phyloP scores from a whole-genome alignment of 139 green algal genomes.

The Picochlorum sp. region DNA sequence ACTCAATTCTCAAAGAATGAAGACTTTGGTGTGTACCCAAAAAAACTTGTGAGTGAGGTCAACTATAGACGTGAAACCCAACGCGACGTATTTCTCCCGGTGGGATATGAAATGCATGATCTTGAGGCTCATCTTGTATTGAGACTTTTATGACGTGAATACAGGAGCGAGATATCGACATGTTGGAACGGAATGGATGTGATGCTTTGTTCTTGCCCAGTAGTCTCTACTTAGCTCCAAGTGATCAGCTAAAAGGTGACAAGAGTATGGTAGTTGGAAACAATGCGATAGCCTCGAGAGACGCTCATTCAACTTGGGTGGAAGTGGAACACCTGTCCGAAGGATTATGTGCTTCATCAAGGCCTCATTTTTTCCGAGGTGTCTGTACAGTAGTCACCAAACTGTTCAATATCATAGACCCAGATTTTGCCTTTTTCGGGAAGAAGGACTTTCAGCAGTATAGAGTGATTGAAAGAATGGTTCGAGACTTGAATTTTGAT shows the following conservation, averaged over 20 bases:
- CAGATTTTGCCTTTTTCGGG: conserved; percentile 92
- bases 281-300: conserved; percentile 5
- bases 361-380: conserved; percentile 95
- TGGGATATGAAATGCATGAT: too few relatives aligned
- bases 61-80: not conserved
- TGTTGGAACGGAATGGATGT: conserved; percentile 52
- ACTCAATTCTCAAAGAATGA: conserved; percentile 79
- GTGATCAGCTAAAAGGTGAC: too few relatives aligned
- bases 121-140: conserved; percentile 4
- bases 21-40: conserved; percentile 92
- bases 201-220: conserved; percentile 59
- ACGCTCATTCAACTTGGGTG: conserved; percentile 73
- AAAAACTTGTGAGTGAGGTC: conserved; percentile 32
- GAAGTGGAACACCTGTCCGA: conserved; percentile 64
- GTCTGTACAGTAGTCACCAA: conserved; percentile 94
- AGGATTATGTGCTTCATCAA: conserved; percentile 65
- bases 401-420: conserved; percentile 94
- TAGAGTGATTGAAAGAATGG: conserved; percentile 78
- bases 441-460: conserved; percentile 97
- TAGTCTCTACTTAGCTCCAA: conserved; percentile 6
- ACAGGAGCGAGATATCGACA: conserved; percentile 59
- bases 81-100: too few relatives aligned
- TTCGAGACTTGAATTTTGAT: conserved; percentile 80
- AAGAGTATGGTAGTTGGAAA: conserved; percentile 50
- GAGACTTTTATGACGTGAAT: not conserved